Evolutionary conservation across 1,139 yeast species (phyloP), one percentile per base, ranked within the genome.

Genomic region (Saccharomyces hybrid): DNA sequence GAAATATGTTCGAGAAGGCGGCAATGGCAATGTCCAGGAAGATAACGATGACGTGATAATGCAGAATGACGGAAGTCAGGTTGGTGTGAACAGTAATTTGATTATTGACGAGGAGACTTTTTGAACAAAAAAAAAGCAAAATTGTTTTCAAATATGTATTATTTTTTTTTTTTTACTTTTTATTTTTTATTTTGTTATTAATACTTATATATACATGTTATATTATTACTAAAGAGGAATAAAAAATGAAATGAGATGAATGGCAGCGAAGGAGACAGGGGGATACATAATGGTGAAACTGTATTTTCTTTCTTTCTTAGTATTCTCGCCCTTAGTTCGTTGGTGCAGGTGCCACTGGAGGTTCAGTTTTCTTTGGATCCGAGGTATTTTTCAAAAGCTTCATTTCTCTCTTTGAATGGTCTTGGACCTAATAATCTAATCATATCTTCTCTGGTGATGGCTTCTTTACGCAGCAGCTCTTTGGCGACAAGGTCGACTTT

Each of bases 391-490:
- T 89, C 96, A 75, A 91, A 91, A 2, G 97, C 97, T 65, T 89
- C 97, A 65, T 90, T 90, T 62, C 82, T 82, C 68, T 90, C 97
- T 5, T 88, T 86, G 78, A 86, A 91, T 11, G 97, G 97, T 60
- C 98, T 80, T 64, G 87, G 86, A 1, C 98, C 98, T 53, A 91
- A 77, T 53, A 91, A 72, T 60, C 90, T 77, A 58, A 89, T 83
- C 93, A 91, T 88, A 70, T 91, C 98, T 61, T 87, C 93, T 70
- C 97, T 81, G 1, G 95, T 87, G 49, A 91, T 80, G 42, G 87
- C 93, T 69, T 91, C 98, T 70, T 90, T 91, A 57, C 77, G 75
- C 62, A 91, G 76, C 58, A 95, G 76, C 66, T 87, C 90, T 71
- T 89, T 83, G 0, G 99, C 99, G 53, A 95, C 96, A 58, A 81